phyloP scores from a whole-genome alignment of 208 protist species.

The Trypanosoma cruzi region DNA sequence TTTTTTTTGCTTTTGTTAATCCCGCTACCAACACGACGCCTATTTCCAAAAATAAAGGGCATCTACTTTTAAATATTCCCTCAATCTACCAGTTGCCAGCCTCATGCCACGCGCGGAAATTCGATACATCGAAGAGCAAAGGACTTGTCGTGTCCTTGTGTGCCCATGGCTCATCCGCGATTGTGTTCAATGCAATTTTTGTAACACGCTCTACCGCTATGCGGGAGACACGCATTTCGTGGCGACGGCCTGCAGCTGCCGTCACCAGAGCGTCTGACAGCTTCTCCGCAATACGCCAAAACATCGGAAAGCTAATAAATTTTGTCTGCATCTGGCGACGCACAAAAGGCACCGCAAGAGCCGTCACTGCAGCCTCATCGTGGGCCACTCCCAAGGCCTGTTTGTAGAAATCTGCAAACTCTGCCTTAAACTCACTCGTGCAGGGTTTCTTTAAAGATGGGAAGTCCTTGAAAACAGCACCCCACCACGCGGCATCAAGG shows the following conservation, averaged over 20 bases:
- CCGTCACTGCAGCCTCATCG: conserved; percentile 67
- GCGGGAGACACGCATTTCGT: conserved; percentile 56
- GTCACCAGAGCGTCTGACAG: conserved; percentile 63
- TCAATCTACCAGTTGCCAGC: conserved; percentile 81
- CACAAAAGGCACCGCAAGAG: conserved; percentile 68
- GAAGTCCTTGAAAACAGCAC: conserved; percentile 74
- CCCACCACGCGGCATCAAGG: conserved; percentile 75
- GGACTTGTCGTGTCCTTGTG: conserved; percentile 74
- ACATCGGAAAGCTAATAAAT: conserved; percentile 83
- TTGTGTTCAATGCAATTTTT: conserved; percentile 88
- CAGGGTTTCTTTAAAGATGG: conserved; percentile 75
- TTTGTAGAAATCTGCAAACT: conserved; percentile 78
- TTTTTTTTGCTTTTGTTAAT: not conserved
- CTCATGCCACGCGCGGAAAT: conserved; percentile 90
- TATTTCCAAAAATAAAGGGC: not conserved
- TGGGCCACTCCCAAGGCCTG: conserved; percentile 64
- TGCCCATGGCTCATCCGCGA: conserved; percentile 85
- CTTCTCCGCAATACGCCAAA: conserved; percentile 88
- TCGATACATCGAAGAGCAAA: conserved; percentile 71
- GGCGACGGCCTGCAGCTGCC: conserved; percentile 32
- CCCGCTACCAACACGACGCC: not conserved
- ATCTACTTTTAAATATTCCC: not conserved
- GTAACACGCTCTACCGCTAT: conserved; percentile 84
- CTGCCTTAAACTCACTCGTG: conserved; percentile 52
- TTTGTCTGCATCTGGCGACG: conserved; percentile 74